Percentiles rank a stretch among this genome's conserved stretches.
phyloP scores from a whole-genome alignment of 768 basidiomycete genomes.

The Phaffia tasmanica region DNA sequence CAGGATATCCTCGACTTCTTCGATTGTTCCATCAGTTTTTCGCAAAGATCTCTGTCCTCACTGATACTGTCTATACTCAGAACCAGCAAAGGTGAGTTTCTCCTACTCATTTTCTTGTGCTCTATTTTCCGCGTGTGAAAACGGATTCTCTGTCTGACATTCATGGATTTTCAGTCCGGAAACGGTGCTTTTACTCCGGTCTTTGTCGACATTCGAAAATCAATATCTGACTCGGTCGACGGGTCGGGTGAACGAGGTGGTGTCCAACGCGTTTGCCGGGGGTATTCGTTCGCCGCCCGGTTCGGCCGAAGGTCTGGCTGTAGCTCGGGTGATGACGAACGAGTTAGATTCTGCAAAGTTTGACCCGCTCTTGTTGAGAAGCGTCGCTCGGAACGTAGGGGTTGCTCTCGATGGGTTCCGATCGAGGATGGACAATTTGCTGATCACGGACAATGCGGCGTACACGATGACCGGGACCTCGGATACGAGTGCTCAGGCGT shows the following conservation, averaged over 20 bases:
- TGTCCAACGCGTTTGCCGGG: slow-evolving; percentile 63
- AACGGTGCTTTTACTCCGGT: slow-evolving; percentile 73
- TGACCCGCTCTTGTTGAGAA: slow-evolving; percentile 72
- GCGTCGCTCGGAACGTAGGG: slow-evolving; percentile 63
- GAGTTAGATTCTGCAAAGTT: slow-evolving; percentile 87
- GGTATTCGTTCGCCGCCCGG: slow-evolving; percentile 61
- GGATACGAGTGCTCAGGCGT: slow-evolving; percentile 63
- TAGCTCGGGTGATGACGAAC: slow-evolving; percentile 69
- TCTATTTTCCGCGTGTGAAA: neutral
- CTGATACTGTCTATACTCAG: slow-evolving; percentile 80
- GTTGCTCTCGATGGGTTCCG: slow-evolving; percentile 59
- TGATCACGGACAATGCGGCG: slow-evolving; percentile 65
- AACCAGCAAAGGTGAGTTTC: slow-evolving; percentile 63
- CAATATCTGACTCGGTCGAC: slow-evolving; percentile 78
- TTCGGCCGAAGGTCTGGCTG: slow-evolving; percentile 59
- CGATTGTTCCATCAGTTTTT: slow-evolving; percentile 96
- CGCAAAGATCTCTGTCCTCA: slow-evolving; percentile 84
- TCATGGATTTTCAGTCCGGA: slow-evolving; percentile 54
- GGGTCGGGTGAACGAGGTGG: slow-evolving; percentile 69
- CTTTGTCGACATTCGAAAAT: slow-evolving; percentile 70
- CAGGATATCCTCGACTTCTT: slow-evolving; percentile 74
- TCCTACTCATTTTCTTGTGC: neutral
- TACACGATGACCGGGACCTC: slow-evolving; percentile 61
- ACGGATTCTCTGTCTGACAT: slow-evolving; percentile 1
- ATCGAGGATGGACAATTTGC: slow-evolving; percentile 53